A percentile compares a stretch with the other conserved stretches of the same genome.
Evolutionary conservation across 768 basidiomycete species (phyloP).

Genomic region (Termitomyces sp.): DNA sequence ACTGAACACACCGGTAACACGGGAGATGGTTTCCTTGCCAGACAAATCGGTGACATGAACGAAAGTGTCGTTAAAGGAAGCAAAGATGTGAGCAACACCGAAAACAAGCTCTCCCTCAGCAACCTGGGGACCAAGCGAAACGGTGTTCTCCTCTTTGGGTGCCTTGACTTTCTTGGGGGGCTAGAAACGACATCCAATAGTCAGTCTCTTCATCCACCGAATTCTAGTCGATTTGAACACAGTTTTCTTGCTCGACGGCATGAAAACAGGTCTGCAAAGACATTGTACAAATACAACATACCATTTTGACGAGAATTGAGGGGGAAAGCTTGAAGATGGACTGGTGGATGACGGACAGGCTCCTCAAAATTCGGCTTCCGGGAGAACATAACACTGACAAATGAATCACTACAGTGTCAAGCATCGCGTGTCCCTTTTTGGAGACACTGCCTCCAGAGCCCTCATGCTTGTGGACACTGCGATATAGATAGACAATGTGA

Average conservation of each 20-base stretch:
- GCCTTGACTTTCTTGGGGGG: conserved; percentile 80
- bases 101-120: conserved; percentile 96
- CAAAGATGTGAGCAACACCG: conserved; percentile 98
- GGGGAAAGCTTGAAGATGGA: conserved; percentile 28
- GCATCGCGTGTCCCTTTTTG: background rate
- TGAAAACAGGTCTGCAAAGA: background rate
- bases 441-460: background rate
- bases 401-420: background rate
- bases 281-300: conserved; percentile 19
- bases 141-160: conserved; percentile 74
- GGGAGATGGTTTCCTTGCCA: conserved; percentile 98
- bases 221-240: background rate
- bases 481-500: too few species aligned
- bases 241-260: conserved; percentile 1
- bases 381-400: conserved; percentile 9
- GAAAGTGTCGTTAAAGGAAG: conserved; percentile 99
- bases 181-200: conserved; percentile 32
- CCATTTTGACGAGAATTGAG: conserved; percentile 30
- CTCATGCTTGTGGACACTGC: too few species aligned
- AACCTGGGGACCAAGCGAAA: conserved; percentile 92
- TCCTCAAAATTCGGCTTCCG: conserved; percentile 5
- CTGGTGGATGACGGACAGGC: conserved; percentile 19
- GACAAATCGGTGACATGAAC: conserved; percentile 99
- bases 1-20: conserved; percentile 77
- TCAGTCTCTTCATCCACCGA: conserved; percentile 41